These are phyloP conservation scores for Phytophthora multivora DNA, from an alignment of 352 stramenopile genomes.

Conservation along the genomic window DNA sequence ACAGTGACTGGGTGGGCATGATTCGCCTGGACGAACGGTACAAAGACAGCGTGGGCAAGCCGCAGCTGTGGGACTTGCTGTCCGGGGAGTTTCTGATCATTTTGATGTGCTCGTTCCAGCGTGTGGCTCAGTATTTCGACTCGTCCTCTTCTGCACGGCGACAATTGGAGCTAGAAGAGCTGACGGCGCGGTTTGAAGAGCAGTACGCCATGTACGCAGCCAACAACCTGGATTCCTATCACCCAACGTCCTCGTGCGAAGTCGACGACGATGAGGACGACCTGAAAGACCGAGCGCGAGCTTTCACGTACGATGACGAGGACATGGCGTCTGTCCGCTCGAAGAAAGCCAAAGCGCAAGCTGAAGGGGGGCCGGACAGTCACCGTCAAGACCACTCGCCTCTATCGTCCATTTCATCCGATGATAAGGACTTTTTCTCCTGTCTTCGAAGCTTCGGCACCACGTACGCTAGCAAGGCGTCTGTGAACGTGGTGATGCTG, in stretches of 20 bases:
- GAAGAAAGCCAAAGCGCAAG: constrained; percentile 7
- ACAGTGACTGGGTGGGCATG: constrained; percentile 62
- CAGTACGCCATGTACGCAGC: constrained; percentile 49
- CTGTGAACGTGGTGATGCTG: constrained; percentile 80
- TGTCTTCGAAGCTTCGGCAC: constrained; percentile 69
- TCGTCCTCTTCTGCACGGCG: constrained; percentile 42
- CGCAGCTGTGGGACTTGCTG: constrained; percentile 57
- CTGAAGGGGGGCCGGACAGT: constrained; percentile 6
- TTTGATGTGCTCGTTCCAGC: constrained; percentile 75
- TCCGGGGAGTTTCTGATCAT: constrained; percentile 70
- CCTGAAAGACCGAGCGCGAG: constrained; percentile 44
- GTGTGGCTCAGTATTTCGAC: constrained; percentile 75
- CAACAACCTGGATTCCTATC: constrained; percentile 37
- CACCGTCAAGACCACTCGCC: constrained; percentile 12
- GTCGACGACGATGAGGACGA: constrained; percentile 60
- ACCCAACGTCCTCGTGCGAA: constrained; percentile 60
- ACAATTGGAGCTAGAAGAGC: constrained; percentile 39
- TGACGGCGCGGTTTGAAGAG: constrained; percentile 51
- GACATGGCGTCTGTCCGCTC: constrained; percentile 16
- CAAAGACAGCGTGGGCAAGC: constrained; percentile 30
- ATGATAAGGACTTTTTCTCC: constrained; percentile 67
- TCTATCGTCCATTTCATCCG: constrained; percentile 15
- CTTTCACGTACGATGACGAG: constrained; percentile 38
- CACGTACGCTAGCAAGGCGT: constrained; percentile 75
- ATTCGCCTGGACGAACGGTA: constrained; percentile 57